Evolutionary conservation across 352 stramenopile species (phyloP), one percentile per base, ranked within the genome.

Genomic region (Phytophthora sansomeana): DNA sequence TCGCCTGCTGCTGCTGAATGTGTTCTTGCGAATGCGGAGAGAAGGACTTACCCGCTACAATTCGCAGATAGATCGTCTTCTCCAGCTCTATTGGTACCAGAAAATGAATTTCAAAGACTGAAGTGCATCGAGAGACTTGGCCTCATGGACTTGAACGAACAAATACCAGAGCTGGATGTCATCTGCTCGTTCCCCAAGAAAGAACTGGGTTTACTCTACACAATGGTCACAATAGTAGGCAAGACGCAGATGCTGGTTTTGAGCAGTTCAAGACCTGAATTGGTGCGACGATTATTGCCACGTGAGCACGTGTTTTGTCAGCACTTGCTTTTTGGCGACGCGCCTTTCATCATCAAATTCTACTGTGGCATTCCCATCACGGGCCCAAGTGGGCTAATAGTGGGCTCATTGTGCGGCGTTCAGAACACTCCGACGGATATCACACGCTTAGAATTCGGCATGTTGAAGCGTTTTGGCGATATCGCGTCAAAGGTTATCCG

Each of bases 331-430:
- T 87, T 91, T 78, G 79, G 74, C 13, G 26, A 77, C 39, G 79
- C 84, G 9, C 80, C 80, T 1, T 77, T 69, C 61, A 66, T 39
- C 51, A 47, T 74, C 38, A 58, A 79, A 43, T 91, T 83, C 51
- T 91, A 89, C 72, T 88, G 75, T 67, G 82, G 80, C 2, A 85
- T 91, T 64, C 80, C 78, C 0, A 59, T 90, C 49, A 47, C 56
- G 13, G 58, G 64, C 16, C 44, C 63, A 2, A 8, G 53, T 63
- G n/a, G n/a, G n/a, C n/a, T n/a, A n/a, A n/a, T n/a, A n/a, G n/a
- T n/a, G n/a, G n/a, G n/a, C n/a, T n/a, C n/a, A n/a, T n/a, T n/a
- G n/a, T n/a, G n/a, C n/a, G n/a, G n/a, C n/a, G n/a, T n/a, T n/a
- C n/a, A n/a, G n/a, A n/a, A n/a, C n/a, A n/a, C n/a, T n/a, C n/a